A percentile compares a stretch with the other conserved stretches of the same genome.
phyloP scores from a whole-genome alignment of 768 basidiomycete genomes.

The Naganishia kalamii region DNA sequence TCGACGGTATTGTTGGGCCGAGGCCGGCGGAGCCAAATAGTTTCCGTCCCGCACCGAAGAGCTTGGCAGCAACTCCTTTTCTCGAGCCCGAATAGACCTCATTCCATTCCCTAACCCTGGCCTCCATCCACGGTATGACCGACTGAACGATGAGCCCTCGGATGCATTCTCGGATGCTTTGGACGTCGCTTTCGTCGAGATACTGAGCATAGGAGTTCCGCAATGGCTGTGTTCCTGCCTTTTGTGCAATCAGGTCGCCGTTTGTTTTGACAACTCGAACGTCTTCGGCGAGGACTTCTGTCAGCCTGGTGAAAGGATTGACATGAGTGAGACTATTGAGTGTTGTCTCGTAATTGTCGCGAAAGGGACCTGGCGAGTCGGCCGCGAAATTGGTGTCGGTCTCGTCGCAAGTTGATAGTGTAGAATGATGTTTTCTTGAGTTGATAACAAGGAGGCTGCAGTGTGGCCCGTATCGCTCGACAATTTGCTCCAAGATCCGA shows the following conservation, averaged over 20 bases:
- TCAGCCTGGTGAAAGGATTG: constrained; percentile 20
- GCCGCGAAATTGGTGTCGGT: neutral
- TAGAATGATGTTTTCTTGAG: constrained; percentile 25
- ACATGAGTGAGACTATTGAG: neutral
- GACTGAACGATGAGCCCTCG: constrained; percentile 85
- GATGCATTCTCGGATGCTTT: constrained; percentile 54
- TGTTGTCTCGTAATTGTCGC: neutral
- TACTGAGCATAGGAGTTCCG: neutral
- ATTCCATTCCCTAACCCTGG: constrained; percentile 86
- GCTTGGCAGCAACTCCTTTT: constrained; percentile 46
- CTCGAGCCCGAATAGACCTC: constrained; percentile 53
- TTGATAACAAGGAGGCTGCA: constrained; percentile 45
- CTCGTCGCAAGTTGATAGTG: neutral
- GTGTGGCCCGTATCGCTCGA: constrained; percentile 45
- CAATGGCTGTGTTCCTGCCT: neutral
- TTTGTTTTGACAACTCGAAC: neutral
- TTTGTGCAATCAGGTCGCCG: neutral
- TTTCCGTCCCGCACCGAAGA: constrained; percentile 49
- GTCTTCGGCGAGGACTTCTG: constrained; percentile 11
- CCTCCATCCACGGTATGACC: constrained; percentile 94
- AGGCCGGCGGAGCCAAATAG: constrained; percentile 40
- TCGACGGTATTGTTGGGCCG: constrained; percentile 27
- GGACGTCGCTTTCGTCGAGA: constrained; percentile 5
- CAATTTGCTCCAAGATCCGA: constrained; percentile 37
- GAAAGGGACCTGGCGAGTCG: neutral